Conservation (phyloP, 2,329 filamentous ascomycete species). For the Dothistroma septosporum region DNA sequence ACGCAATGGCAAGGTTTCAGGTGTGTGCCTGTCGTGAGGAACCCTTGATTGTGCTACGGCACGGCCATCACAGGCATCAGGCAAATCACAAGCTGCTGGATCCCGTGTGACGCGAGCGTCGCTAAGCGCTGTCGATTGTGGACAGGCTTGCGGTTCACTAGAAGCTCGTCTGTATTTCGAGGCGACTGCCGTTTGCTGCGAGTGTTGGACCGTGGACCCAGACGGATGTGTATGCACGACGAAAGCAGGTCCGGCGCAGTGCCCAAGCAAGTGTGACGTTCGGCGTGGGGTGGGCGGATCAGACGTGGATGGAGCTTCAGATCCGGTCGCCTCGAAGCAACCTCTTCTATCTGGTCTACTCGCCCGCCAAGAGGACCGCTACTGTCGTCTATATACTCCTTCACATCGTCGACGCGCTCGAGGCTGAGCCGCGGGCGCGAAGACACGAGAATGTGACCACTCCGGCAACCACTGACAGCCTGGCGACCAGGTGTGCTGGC, state of each 20-base stretch:
- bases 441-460: not conserved
- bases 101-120: not conserved
- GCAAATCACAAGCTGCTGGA: not conserved
- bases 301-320: too few species aligned
- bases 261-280: conserved; percentile 3
- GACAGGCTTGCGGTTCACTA: too few species aligned
- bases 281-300: not conserved
- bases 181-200: not conserved
- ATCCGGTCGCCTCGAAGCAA: too few species aligned
- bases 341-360: not conserved
- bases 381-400: not conserved
- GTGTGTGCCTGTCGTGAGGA: not conserved
- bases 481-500: not conserved
- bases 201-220: not conserved
- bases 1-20: not conserved
- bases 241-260: not conserved
- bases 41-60: not conserved
- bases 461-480: not conserved
- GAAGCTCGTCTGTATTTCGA: not conserved
- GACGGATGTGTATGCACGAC: not conserved
- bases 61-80: not conserved
- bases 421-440: conserved; percentile 2
- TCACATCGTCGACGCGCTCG: not conserved
- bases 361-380: not conserved
- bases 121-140: not conserved